Evolutionary conservation across 192 early-diverging fungal genomes (phyloP).

Genomic region (Linnemannia elongata): DNA sequence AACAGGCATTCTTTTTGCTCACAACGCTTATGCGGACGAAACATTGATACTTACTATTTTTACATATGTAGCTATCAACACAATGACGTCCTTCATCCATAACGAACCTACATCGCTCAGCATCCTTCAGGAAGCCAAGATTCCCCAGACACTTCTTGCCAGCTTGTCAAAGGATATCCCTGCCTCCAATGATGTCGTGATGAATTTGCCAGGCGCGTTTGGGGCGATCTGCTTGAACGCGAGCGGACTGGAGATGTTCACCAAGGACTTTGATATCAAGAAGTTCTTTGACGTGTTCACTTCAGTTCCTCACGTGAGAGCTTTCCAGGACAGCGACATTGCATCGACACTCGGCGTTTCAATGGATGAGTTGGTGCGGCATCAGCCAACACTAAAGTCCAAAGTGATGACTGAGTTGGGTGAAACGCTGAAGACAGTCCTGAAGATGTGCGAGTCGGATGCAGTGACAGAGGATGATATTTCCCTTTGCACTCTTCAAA

Average conservation of each 20-base stretch:
- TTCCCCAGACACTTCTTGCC: conserved; percentile 88
- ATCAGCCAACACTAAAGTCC: conserved; percentile 89
- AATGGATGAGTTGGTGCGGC: conserved; percentile 96
- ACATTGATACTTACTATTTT: conserved; percentile 30
- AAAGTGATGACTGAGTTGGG: conserved; percentile 79
- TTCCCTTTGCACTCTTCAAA: conserved; percentile 33
- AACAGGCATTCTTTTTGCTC: background rate
- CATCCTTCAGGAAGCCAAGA: conserved; percentile 92
- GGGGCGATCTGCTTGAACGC: conserved; percentile 96
- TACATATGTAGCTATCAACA: conserved; percentile 86
- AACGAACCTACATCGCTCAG: conserved; percentile 96
- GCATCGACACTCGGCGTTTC: conserved; percentile 86
- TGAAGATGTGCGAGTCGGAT: conserved; percentile 70
- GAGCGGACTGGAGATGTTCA: conserved; percentile 88
- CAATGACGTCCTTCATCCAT: conserved; percentile 96
- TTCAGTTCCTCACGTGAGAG: conserved; percentile 78
- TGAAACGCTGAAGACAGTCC: conserved; percentile 75
- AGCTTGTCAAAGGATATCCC: conserved; percentile 80
- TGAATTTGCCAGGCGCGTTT: conserved; percentile 90
- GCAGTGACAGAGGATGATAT: conserved; percentile 66
- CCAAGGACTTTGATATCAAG: conserved; percentile 74
- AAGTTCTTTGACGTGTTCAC: conserved; percentile 86
- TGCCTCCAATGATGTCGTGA: conserved; percentile 82
- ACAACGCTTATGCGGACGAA: background rate
- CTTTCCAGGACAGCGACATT: conserved; percentile 86